Percentiles rank a stretch among this genome's conserved stretches.
phyloP scores from a whole-genome alignment of 805 yeast genomes.

The Teunomyces barrocoloradensis region DNA sequence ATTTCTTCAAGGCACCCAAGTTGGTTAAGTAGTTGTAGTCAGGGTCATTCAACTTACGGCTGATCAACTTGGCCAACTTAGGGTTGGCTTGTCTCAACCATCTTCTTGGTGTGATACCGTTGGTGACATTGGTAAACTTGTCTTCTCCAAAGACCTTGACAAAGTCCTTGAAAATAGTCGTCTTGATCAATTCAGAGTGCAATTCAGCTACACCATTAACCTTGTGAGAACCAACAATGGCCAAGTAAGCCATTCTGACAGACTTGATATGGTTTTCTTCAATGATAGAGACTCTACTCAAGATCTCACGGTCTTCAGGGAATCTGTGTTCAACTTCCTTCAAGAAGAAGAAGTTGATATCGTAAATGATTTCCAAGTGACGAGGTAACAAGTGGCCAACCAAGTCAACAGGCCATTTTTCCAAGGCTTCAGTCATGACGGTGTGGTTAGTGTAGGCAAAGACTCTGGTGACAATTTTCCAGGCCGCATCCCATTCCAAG shows the following conservation, averaged over 20 bases:
- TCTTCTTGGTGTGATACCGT: constrained; percentile 95
- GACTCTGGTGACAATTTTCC: constrained; percentile 76
- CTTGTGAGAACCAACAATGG: constrained; percentile 87
- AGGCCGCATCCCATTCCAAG: constrained; percentile 78
- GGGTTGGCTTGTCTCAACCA: constrained; percentile 96
- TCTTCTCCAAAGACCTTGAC: constrained; percentile 78
- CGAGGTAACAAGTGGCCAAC: constrained; percentile 80
- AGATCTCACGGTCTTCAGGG: constrained; percentile 69
- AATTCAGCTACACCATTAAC: constrained; percentile 96
- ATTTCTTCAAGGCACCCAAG: constrained; percentile 61
- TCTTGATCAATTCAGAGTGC: constrained; percentile 86
- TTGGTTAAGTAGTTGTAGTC: constrained; percentile 64
- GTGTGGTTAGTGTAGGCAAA: constrained; percentile 95
- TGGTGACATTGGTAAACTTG: constrained; percentile 87
- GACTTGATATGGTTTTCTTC: constrained; percentile 81
- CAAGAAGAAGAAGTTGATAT: constrained; percentile 76
- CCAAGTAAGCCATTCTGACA: constrained; percentile 89
- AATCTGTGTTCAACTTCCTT: constrained; percentile 70
- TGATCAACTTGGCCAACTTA: constrained; percentile 66
- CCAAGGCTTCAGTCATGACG: constrained; percentile 91
- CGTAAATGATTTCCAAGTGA: constrained; percentile 86
- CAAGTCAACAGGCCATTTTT: constrained; percentile 90
- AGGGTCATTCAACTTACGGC: constrained; percentile 65
- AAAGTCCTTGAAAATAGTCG: constrained; percentile 87
- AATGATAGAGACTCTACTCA: constrained; percentile 73